Percentiles rank a stretch among this genome's conserved stretches.
Evolutionary conservation across 2,329 filamentous ascomycete genomes (phyloP).

Genomic region (Aspergillus glaucus): DNA sequence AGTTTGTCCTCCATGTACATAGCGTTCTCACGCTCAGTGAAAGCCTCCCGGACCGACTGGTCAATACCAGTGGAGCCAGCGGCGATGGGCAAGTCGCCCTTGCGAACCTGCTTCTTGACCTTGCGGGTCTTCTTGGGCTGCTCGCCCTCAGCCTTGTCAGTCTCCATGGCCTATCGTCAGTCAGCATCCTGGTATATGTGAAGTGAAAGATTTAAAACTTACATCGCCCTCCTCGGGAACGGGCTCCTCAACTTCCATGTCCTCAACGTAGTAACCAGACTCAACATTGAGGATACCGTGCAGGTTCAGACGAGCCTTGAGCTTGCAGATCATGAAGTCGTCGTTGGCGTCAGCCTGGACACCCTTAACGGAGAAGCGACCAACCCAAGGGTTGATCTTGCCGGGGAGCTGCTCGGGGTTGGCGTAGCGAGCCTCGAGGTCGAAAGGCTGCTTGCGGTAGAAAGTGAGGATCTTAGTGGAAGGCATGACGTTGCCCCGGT

Average conservation of each 20-base stretch:
- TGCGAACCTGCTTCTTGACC: constrained; percentile 98
- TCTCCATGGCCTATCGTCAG: constrained; percentile 69
- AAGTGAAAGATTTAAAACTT: constrained; percentile 18
- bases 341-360: constrained; percentile 90
- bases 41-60: constrained; percentile 56
- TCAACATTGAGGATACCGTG: constrained; percentile 96
- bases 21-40: constrained; percentile 72
- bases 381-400: constrained; percentile 90
- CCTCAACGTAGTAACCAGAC: constrained; percentile 95
- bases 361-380: constrained; percentile 94
- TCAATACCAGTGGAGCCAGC: constrained; percentile 78
- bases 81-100: constrained; percentile 86
- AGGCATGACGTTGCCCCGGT: constrained; percentile 92
- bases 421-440: constrained; percentile 89
- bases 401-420: constrained; percentile 81
- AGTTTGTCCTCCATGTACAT: constrained; percentile 99
- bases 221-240: constrained; percentile 63
- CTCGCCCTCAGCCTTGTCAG: constrained; percentile 58
- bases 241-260: constrained; percentile 93
- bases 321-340: constrained; percentile 99
- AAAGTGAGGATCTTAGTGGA: constrained; percentile 99
- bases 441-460: constrained; percentile 96
- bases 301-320: constrained; percentile 94
- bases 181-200: constrained; percentile 9
- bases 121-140: constrained; percentile 82